phyloP scores from a whole-genome alignment of 2,329 filamentous ascomycete genomes.

The Sporothrix pallida region DNA sequence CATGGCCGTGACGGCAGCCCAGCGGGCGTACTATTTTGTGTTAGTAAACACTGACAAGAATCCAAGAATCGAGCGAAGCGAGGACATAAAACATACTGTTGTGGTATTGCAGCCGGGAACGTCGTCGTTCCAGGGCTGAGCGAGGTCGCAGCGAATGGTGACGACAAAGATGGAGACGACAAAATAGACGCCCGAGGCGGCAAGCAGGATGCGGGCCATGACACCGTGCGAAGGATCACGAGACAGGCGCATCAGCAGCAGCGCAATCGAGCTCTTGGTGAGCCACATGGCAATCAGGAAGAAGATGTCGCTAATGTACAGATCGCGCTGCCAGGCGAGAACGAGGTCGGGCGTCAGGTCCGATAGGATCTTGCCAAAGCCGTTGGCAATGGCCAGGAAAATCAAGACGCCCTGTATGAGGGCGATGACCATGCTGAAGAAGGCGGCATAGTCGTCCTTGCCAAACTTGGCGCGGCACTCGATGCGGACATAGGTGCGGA shows the following conservation, averaged over 20 bases:
- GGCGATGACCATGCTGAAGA: constrained; percentile 44
- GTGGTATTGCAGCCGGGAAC: constrained; percentile 41
- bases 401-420: constrained; percentile 48
- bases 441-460: constrained; percentile 47
- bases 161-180: constrained; percentile 50
- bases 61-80: not conserved
- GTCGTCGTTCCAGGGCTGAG: constrained; percentile 47
- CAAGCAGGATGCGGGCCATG: constrained; percentile 46
- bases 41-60: not conserved
- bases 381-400: constrained; percentile 47
- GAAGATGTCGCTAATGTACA: constrained; percentile 51
- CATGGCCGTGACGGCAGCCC: constrained; percentile 48
- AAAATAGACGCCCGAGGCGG: constrained; percentile 46
- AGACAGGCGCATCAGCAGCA: constrained; percentile 53
- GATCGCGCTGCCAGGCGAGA: constrained; percentile 45
- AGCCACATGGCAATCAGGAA: constrained; percentile 50
- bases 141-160: constrained; percentile 49
- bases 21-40: constrained; percentile 45
- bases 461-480: constrained; percentile 42
- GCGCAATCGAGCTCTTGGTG: constrained; percentile 51
- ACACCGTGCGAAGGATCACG: constrained; percentile 50
- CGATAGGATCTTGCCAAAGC: constrained; percentile 47
- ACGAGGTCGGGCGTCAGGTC: constrained; percentile 41
- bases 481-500: constrained; percentile 49
- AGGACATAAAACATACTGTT: constrained; percentile 42